Percentiles rank a stretch among this genome's conserved stretches.
phyloP scores from a whole-genome alignment of 1,284 basidiomycete genomes.

The Ceratobasidium sp. region DNA sequence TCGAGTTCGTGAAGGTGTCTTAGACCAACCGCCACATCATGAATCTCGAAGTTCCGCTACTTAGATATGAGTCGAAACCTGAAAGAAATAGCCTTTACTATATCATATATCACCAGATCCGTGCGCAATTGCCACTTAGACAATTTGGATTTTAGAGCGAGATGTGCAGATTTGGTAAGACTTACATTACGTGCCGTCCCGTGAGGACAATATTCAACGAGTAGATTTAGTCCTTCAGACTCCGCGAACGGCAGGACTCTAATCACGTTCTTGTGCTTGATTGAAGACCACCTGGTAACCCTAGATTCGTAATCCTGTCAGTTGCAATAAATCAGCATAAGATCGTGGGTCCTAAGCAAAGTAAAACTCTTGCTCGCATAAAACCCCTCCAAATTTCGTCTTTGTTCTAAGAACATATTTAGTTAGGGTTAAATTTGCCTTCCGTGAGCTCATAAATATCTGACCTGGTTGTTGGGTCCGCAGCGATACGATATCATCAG shows the following conservation, averaged over 20 bases:
- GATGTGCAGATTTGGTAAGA: not conserved
- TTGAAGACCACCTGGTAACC: not conserved
- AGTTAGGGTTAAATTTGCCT: not conserved
- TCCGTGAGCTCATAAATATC: not conserved
- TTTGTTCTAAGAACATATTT: not conserved
- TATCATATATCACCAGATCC: not conserved
- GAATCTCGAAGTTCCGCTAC: not conserved
- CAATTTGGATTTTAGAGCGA: not conserved
- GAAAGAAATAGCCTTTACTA: not conserved
- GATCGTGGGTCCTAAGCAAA: not conserved
- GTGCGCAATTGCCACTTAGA: not conserved
- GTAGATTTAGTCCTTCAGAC: not conserved
- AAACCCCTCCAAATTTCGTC: not conserved
- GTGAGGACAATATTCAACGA: conserved; percentile 8
- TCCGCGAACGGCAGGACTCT: not conserved
- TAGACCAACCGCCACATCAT: not conserved
- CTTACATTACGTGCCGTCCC: conserved; percentile 2
- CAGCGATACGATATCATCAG: not conserved
- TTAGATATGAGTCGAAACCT: not conserved
- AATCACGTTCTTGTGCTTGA: conserved; percentile 12
- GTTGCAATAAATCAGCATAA: not conserved
- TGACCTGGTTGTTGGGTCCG: not conserved
- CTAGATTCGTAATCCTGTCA: not conserved
- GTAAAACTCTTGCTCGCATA: not conserved
- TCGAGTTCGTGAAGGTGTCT: conserved; percentile 17